Conservation (phyloP, 2,329 filamentous ascomycete genomes). For the Penicillium expansum region DNA sequence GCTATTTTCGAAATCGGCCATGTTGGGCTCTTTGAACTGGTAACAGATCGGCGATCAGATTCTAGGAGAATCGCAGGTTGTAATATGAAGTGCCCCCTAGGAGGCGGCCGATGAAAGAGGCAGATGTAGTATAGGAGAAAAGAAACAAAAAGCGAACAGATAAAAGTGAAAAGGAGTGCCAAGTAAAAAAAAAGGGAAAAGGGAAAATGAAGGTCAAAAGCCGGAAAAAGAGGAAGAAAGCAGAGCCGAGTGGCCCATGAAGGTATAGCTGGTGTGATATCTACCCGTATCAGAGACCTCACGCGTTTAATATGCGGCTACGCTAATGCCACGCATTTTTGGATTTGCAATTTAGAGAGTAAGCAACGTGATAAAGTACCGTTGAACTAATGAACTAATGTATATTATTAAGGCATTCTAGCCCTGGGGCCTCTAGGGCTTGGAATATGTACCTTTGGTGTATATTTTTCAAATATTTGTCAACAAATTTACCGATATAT, state of each 20-base stretch:
- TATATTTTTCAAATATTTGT: too few relatives aligned
- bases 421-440: too few relatives aligned
- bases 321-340: conserved; percentile 5
- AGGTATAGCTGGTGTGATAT: conserved; percentile 20
- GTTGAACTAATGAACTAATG: too few relatives aligned
- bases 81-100: conserved; percentile 15
- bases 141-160: conserved; percentile 7
- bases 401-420: not conserved
- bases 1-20: conserved; percentile 37
- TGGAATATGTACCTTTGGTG: too few relatives aligned
- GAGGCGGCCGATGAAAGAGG: conserved; percentile 15
- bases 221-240: conserved; percentile 15
- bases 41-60: not conserved
- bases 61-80: conserved; percentile 4
- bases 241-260: conserved; percentile 18
- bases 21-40: conserved; percentile 14
- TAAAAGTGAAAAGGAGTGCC: conserved; percentile 8
- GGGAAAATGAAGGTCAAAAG: conserved; percentile 9
- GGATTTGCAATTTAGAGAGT: not conserved
- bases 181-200: conserved; percentile 12
- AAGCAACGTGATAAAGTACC: not conserved
- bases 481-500: too few relatives aligned
- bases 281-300: conserved; percentile 20
- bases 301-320: conserved; percentile 2
- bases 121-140: conserved; percentile 5